Evolutionary conservation across 2,329 filamentous ascomycete genomes (phyloP), one percentile per base, ranked within the genome.

Genomic region (Phaeosphaeria sp.): DNA sequence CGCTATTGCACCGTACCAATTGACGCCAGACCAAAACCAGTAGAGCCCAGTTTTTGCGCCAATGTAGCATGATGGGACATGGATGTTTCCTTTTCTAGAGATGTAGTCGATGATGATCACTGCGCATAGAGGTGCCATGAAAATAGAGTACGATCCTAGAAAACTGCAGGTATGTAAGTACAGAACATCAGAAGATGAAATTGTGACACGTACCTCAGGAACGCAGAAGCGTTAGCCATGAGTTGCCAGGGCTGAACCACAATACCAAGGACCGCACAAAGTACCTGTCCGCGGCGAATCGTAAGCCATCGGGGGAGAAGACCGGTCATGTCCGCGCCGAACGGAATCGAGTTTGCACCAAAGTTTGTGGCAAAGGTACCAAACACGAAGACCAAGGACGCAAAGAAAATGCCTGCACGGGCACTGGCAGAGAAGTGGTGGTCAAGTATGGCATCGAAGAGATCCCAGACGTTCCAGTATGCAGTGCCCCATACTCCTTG

Each of bases 391-490:
- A 73, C 71, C 1, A 78, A 52, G 1, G 70, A 66, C 1, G 73
- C 76, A 46, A 81, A 74, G 62, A 81, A 80, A 39, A 81, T 68
- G 2, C 73, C 73, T 8, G 77, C 76, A 5, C 79, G 74, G 5
- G 77, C 74, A 5, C 67, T 71, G 0, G 79, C 70, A 1, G 67
- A 67, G 69, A 77, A 81, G 61, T 77, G 77, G 24, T 73, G 70
- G 18, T 77, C 74, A 6, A 81, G 71, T 7, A 82, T 78, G 74
- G 72, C 42, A 75, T 78, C 67, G 51, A 78, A 77, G n/a, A 81
- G 72, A 60, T 81, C 79, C 79, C 79, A 81, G 1, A 78, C 66
- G 51, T 82, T 81, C 80, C 79, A 82, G 61, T 79, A 78, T 3
- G 74, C 73, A 6, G 74, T 71, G 3, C 79, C 78, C 36, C 74